Conservation (phyloP, 805 yeast species). For the Priceomyces haplophilus region DNA sequence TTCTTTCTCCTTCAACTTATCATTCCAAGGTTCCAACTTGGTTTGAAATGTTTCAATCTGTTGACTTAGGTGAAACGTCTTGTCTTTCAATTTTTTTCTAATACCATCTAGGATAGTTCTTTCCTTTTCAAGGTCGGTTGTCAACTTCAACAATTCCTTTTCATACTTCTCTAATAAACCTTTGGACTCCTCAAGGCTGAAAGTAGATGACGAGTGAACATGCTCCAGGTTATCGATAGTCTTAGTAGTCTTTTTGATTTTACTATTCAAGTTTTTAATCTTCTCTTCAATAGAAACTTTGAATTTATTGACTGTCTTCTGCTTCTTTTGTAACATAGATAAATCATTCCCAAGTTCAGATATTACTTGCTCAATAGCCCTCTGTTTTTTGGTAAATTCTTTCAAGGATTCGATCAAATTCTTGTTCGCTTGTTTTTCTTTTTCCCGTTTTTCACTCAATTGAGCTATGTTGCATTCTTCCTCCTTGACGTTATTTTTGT, state of each 20-base stretch:
- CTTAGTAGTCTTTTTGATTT: conserved; percentile 58
- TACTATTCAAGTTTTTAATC: conserved; percentile 58
- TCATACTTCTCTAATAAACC: conserved; percentile 44
- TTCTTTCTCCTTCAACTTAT: conserved; percentile 58
- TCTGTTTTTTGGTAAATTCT: conserved; percentile 32
- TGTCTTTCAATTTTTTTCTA: conserved; percentile 62
- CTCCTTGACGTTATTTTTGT: conserved; percentile 36
- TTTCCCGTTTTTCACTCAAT: conserved; percentile 35
- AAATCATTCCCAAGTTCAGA: conserved; percentile 19
- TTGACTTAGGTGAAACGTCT: conserved; percentile 65
- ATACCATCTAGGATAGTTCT: conserved; percentile 58
- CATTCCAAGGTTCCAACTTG: conserved; percentile 80
- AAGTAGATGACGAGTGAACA: conserved; percentile 42
- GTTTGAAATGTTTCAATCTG: conserved; percentile 63
- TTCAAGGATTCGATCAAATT: conserved; percentile 23
- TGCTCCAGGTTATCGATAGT: conserved; percentile 47
- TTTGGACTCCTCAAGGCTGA: conserved; percentile 44
- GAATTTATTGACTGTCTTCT: conserved; percentile 40
- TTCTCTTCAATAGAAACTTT: conserved; percentile 75
- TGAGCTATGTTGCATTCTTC: conserved; percentile 39
- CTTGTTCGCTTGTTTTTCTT: conserved; percentile 24
- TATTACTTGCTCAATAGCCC: conserved; percentile 15
- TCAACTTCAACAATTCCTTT: conserved; percentile 45
- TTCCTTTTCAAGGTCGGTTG: conserved; percentile 48
- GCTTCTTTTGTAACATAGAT: conserved; percentile 21